These are phyloP conservation scores for Daldinia sp. DNA, from an alignment of 2,329 filamentous ascomycete genomes.

Conservation along the genomic window DNA sequence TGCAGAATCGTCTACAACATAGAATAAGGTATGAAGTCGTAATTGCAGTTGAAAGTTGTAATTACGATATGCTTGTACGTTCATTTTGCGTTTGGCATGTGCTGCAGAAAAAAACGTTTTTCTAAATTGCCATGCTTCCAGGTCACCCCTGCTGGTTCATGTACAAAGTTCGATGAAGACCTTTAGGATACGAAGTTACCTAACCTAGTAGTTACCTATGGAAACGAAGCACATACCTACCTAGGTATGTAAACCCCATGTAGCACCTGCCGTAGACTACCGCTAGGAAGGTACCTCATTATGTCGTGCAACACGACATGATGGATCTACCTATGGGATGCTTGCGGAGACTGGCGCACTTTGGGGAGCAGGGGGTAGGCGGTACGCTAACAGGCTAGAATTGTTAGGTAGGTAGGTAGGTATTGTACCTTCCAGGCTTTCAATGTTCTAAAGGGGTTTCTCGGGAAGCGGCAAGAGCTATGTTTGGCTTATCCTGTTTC, in stretches of 20 bases:
- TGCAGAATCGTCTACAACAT: not conserved
- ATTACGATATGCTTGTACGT: not conserved
- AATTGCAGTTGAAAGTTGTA: not conserved
- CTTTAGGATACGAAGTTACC: too few relatives aligned
- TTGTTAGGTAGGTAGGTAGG: constrained; percentile 2
- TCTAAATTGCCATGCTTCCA: too few relatives aligned
- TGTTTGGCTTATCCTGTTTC: constrained; percentile 28
- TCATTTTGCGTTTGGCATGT: not conserved
- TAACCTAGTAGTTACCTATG: too few relatives aligned
- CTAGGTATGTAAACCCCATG: not conserved
- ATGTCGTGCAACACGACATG: constrained; percentile 11
- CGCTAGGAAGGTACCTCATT: constrained; percentile 11
- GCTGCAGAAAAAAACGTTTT: not conserved
- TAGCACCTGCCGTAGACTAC: constrained; percentile 9
- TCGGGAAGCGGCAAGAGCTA: constrained; percentile 36
- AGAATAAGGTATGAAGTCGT: not conserved
- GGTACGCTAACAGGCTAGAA: constrained; percentile 9
- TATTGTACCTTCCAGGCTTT: constrained; percentile 39
- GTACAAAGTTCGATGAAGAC: too few relatives aligned
- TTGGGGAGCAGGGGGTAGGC: constrained; percentile 4
- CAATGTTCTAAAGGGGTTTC: constrained; percentile 40
- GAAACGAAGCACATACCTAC: constrained; percentile 2
- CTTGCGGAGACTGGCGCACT: constrained; percentile 12
- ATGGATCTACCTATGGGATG: constrained; percentile 6
- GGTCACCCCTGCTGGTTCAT: too few relatives aligned